Base-by-base conservation (phyloP, 148 eudicot genomes). In the Camellia sinensis region DNA sequence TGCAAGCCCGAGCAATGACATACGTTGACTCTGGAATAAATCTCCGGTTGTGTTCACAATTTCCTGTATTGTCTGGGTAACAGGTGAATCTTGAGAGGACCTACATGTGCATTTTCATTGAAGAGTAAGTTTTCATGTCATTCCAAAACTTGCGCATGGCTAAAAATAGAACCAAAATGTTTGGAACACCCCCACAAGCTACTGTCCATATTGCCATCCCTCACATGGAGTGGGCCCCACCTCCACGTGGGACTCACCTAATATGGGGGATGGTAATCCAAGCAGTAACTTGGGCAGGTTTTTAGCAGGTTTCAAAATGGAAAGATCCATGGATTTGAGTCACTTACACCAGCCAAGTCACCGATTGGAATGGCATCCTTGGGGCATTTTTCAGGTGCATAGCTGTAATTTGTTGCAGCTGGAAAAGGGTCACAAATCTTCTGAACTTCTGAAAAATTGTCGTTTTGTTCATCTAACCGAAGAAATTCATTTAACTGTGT, bases 341-440 rank as follows among this genome's bases (percentile, higher is more conserved):
- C 50, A 81, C 91, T 90, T 86, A 93, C 98, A 74, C 80, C 81
- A 29, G 90, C 90, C 50, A 93, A 75, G 18, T 89, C 90, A 5
- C 85, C 89, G n/a, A 93, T 87, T 53, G 80, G 87, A 65, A 90
- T 89, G 72, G 93, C 80, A 74, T 85, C 78, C 61, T 80, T 78
- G 63, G 92, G 84, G 79, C 95, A 92, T 41, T 68, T 78, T 46
- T 83, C 88, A 62, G 89, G 87, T 21, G 85, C 67, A 62, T 75
- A 93, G 64, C 67, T 85, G 75, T 85, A 90, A 82, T 86, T 85
- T 9, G 93, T 92, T 40, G 91, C 84, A 71, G 90, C 89, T 2
- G 89, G 82, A 77, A 93, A 92, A 72, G 98, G 92, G 82, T 93
- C 85, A 71, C 98, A 93, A 75, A 93, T 84, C 73, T 71, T 75